Evolutionary conservation across 257 asterid species (phyloP).

Genomic region (Solanum arcanum): DNA sequence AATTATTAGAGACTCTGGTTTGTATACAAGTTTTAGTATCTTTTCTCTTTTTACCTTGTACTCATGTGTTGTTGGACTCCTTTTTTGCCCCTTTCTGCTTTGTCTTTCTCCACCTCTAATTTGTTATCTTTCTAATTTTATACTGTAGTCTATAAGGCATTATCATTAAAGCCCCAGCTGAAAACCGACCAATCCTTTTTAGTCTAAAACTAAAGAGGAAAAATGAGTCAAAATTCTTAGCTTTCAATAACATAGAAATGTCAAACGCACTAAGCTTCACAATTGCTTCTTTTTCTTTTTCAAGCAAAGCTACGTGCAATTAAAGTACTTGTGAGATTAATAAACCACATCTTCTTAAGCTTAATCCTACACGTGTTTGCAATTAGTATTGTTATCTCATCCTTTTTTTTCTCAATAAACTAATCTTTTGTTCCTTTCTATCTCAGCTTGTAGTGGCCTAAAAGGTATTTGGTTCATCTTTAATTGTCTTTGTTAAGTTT

Average conservation of each 20-base stretch:
- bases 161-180: not conserved
- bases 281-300: constrained; percentile 7
- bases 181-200: constrained; percentile 2
- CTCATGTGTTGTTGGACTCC: constrained; percentile 7
- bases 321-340: not conserved
- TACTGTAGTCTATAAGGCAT: not conserved
- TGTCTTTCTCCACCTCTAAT: constrained; percentile 6
- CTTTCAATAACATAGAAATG: not conserved
- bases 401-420: not conserved
- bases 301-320: constrained; percentile 16
- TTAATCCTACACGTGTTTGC: constrained; percentile 11
- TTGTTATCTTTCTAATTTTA: constrained; percentile 9
- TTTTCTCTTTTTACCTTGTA: not conserved
- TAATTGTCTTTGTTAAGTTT: constrained; percentile 2
- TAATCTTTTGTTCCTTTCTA: not conserved
- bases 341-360: not conserved
- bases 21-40: constrained; percentile 7
- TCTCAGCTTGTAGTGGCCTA: constrained; percentile 1
- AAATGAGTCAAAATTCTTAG: constrained; percentile 2
- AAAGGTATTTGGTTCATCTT: not conserved
- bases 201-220: constrained; percentile 11
- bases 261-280: constrained; percentile 7
- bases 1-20: not conserved
- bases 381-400: not conserved
- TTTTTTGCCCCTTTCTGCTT: constrained; percentile 7